Conservation (phyloP, 192 early-diverging fungal genomes). For the Backusella sp. region DNA sequence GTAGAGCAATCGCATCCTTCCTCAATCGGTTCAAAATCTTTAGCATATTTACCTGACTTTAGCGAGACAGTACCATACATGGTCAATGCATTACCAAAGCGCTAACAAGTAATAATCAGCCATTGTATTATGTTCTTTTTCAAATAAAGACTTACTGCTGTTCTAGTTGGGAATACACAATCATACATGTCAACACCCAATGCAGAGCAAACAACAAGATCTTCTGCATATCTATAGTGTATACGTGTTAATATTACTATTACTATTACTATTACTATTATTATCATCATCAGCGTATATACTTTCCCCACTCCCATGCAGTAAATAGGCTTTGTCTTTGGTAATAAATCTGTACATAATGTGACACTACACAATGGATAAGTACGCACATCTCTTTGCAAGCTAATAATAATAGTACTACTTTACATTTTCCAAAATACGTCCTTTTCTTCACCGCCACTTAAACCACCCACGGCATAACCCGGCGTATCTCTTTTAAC, state of each 20-base stretch:
- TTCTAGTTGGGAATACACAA: constrained; percentile 88
- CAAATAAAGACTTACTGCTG: constrained; percentile 50
- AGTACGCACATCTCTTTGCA: background rate
- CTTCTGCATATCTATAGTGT: constrained; percentile 62
- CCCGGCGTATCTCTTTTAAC: constrained; percentile 77
- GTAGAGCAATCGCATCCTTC: constrained; percentile 74
- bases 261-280: background rate
- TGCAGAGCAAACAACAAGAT: constrained; percentile 82
- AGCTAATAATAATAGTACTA: background rate
- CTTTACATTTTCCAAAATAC: constrained; percentile 77
- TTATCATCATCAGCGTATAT: background rate
- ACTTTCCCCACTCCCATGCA: constrained; percentile 86
- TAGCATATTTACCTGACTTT: constrained; percentile 56
- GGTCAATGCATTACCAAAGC: constrained; percentile 85
- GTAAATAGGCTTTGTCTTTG: constrained; percentile 82
- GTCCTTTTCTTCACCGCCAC: constrained; percentile 86
- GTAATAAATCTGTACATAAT: constrained; percentile 77
- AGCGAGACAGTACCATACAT: constrained; percentile 66
- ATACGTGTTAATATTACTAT: background rate
- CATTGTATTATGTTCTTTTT: background rate
- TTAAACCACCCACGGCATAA: constrained; percentile 84
- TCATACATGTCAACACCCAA: constrained; percentile 91
- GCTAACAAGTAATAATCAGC: constrained; percentile 15
- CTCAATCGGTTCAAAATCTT: constrained; percentile 73
- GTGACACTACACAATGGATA: constrained; percentile 43